Base-by-base conservation (phyloP, 208 protist species). In the Herpetomonas tarakana region DNA sequence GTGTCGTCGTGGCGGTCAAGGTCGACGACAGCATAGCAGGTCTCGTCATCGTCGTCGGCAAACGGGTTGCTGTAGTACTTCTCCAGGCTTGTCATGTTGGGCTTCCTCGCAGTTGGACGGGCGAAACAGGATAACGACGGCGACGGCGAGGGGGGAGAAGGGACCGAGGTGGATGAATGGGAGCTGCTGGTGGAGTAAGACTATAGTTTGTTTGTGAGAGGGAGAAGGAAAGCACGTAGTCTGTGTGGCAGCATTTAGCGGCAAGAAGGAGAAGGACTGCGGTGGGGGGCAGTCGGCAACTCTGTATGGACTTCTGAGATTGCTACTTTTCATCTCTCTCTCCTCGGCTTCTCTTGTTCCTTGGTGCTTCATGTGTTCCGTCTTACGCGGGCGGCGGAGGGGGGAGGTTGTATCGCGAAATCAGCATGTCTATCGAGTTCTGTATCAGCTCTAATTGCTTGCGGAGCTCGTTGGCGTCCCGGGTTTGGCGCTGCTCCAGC, bases 391-490 rank as follows among this genome's bases (percentile, higher is more conserved):
- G n/a, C 14, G 86, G 86, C 14, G 86, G 82, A 12, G 87, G 87
- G 12, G 87, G 87, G 3, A 93, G 74, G 68, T 93, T 88, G 65
- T 93, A 93, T 0, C 83, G 81, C 1, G 79, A 58, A 69, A 93
- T 93, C 31, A 93, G 74, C 74, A 89, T 87, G 52, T 93, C 87
- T 58, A 93, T 82, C 2, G 81, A 82, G 61, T 81, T 81, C 57
- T 91, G 83, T 59, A 93, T 83, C 67, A 84, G 59, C 39, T 78
- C 76, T n/a, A 93, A 58, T 62, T 93, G 78, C 24, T 81, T 65
- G 18, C 72, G 73, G 56, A 93, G 74, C 21, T 52, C 62, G 14
- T 41, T 21, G 6, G 75, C 52, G 24, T 71, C 71, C 11, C 29
- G 29, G 1, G 65, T 35, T 51, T 78, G 65, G 14, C 12, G 30